phyloP scores from a whole-genome alignment of 129 eudicot genomes.

The Artemisia annua region DNA sequence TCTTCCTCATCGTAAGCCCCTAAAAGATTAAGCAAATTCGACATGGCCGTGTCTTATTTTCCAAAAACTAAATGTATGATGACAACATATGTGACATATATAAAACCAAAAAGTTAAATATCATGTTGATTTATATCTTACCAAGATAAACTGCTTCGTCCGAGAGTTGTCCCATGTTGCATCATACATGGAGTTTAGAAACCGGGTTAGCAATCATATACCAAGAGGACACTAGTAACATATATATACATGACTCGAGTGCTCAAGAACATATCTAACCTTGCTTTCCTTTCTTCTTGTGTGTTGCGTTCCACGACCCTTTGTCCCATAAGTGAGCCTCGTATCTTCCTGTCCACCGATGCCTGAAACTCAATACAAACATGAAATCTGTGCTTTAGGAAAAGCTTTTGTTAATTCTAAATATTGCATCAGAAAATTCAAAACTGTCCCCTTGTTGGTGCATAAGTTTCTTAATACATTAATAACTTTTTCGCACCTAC shows the following conservation, averaged over 20 bases:
- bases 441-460: no score
- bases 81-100: no score
- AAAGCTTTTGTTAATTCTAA: not conserved
- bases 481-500: slow-evolving; percentile 38
- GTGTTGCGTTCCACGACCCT: slow-evolving; percentile 83
- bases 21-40: slow-evolving; percentile 10
- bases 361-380: slow-evolving; percentile 32
- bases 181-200: slow-evolving; percentile 22
- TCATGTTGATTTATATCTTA: slow-evolving; percentile 15
- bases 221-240: no score
- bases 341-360: slow-evolving; percentile 81
- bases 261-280: slow-evolving; percentile 34
- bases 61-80: not conserved
- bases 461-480: not conserved
- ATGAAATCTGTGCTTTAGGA: not conserved
- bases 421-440: no score
- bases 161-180: slow-evolving; percentile 26
- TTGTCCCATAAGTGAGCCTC: slow-evolving; percentile 95
- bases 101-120: not conserved
- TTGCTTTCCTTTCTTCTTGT: slow-evolving; percentile 90
- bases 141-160: slow-evolving; percentile 80
- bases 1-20: slow-evolving; percentile 90
- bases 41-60: not conserved
- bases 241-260: no score
- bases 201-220: slow-evolving; percentile 9